Evolutionary conservation across 257 asterid species (phyloP).

Genomic region (Fraxinus cuspidata): DNA sequence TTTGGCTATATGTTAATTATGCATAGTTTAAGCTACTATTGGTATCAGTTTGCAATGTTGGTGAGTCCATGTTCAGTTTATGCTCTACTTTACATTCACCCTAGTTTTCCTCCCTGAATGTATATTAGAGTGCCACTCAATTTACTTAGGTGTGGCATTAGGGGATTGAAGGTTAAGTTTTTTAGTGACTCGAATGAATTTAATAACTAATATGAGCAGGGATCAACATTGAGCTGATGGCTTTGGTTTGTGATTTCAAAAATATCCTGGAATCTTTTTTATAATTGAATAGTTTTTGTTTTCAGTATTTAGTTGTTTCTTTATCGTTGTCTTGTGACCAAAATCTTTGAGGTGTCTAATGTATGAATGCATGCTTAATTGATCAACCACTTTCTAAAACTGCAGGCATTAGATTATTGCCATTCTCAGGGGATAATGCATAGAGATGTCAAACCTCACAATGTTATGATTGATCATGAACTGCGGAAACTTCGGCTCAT

Average conservation of each 20-base stretch:
- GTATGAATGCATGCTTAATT: not conserved
- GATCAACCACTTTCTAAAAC: not conserved
- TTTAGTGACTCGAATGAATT: not conserved
- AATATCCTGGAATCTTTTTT: not conserved
- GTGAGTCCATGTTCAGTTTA: not conserved
- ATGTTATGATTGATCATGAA: constrained; percentile 56
- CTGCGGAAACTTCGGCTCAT: constrained; percentile 51
- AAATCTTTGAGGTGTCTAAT: not conserved
- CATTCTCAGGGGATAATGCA: constrained; percentile 57
- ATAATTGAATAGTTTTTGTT: not conserved
- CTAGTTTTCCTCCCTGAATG: not conserved
- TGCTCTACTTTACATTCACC: not conserved
- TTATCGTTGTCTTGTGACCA: not conserved
- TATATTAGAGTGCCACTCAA: not conserved
- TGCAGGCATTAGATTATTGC: constrained; percentile 56
- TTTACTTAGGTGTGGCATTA: not conserved
- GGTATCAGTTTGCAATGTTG: not conserved
- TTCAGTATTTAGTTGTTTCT: not conserved
- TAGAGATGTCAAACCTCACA: constrained; percentile 53
- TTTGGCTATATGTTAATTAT: not conserved
- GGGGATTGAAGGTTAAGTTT: not conserved
- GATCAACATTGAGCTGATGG: not conserved
- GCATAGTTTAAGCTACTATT: not conserved
- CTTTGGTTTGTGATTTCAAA: not conserved
- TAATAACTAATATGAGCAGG: not conserved